A percentile compares a stretch with the other conserved stretches of the same genome.
These are phyloP conservation scores for Dipodascus albidus DNA, from an alignment of 805 yeast genomes.

Conservation along the genomic window DNA sequence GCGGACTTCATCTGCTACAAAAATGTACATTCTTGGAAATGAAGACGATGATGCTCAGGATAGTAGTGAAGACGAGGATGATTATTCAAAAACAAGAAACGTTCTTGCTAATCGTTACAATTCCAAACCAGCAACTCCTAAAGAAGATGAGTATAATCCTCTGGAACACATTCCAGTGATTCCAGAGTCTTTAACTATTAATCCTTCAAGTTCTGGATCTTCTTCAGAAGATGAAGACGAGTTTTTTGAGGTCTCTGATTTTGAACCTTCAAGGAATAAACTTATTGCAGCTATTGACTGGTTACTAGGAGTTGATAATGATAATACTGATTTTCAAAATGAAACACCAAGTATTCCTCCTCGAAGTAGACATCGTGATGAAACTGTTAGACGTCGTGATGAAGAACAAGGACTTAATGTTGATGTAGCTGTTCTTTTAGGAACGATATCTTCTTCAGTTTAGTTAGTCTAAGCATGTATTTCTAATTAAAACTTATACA, in stretches of 20 bases:
- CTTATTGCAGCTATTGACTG: constrained; percentile 11
- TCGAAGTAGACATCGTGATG: constrained; percentile 4
- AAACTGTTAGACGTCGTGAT: constrained; percentile 8
- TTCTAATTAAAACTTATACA: background rate
- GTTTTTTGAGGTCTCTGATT: constrained; percentile 1
- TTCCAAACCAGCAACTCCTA: constrained; percentile 3
- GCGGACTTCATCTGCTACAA: constrained; percentile 9
- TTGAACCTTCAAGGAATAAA: background rate
- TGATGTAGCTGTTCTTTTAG: constrained; percentile 11
- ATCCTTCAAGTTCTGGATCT: background rate
- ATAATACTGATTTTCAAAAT: constrained; percentile 1
- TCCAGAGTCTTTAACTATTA: background rate
- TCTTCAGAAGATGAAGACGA: constrained; percentile 4
- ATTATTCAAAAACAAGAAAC: background rate
- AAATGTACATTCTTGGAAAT: constrained; percentile 2
- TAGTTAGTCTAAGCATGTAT: background rate
- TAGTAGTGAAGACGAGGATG: constrained; percentile 5
- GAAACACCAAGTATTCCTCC: constrained; percentile 9
- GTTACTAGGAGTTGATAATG: constrained; percentile 15
- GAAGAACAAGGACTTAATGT: constrained; percentile 5
- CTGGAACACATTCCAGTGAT: background rate
- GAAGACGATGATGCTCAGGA: constrained; percentile 1
- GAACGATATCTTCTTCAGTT: constrained; percentile 2
- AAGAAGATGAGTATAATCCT: background rate
- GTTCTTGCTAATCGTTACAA: constrained; percentile 2